Evolutionary conservation across 2,329 filamentous ascomycete genomes (phyloP).

Genomic region (Ceratocystis lukuohia): DNA sequence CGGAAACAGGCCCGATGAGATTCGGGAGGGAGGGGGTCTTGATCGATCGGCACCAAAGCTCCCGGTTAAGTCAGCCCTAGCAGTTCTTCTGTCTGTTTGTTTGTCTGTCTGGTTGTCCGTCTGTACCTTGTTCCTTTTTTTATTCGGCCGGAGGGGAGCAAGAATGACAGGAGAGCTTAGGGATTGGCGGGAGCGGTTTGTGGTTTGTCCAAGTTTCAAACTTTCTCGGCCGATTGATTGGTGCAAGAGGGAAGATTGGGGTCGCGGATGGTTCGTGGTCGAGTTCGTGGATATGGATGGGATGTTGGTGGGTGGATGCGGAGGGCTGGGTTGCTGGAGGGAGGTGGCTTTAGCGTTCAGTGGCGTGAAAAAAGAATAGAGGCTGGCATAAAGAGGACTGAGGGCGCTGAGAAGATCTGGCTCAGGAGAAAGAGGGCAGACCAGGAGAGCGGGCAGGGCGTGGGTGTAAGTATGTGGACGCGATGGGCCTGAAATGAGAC

Average conservation of each 20-base stretch:
- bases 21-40: background rate
- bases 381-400: background rate
- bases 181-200: background rate
- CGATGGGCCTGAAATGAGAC: background rate
- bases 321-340: constrained; percentile 2
- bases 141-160: background rate
- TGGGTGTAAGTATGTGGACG: background rate
- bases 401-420: background rate
- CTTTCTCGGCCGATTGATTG: constrained; percentile 15
- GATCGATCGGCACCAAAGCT: constrained; percentile 3
- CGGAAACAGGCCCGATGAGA: background rate
- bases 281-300: background rate
- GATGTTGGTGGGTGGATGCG: background rate
- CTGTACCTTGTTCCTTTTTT: background rate
- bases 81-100: background rate
- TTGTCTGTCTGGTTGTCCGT: background rate
- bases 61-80: constrained; percentile 3
- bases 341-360: constrained; percentile 8
- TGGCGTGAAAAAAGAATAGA: background rate
- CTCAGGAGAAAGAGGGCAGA: background rate
- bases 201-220: background rate
- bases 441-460: background rate
- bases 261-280: background rate
- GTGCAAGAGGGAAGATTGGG: constrained; percentile 1
- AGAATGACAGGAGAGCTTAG: background rate